Percentiles rank a stretch among this genome's conserved stretches.
Conservation (phyloP, 1,284 basidiomycete genomes). For the Apiotrichum brassicae region DNA sequence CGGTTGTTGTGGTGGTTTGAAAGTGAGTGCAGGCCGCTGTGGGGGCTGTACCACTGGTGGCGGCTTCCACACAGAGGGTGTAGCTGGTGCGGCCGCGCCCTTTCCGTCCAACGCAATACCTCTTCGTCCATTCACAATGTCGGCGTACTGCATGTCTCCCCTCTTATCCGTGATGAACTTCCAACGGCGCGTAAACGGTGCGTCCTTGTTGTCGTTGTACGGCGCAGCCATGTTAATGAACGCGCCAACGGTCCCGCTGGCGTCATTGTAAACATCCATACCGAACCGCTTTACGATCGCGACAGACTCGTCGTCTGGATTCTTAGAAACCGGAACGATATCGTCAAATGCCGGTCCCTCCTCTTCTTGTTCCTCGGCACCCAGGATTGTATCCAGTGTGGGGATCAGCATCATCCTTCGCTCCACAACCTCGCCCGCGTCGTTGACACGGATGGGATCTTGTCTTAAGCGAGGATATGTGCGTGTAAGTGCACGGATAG, state of each 20-base stretch:
- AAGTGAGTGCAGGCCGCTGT: background rate
- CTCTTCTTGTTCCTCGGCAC: slow-evolving; percentile 47
- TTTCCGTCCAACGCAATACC: slow-evolving; percentile 22
- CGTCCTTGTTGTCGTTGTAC: slow-evolving; percentile 60
- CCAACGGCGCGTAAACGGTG: slow-evolving; percentile 59
- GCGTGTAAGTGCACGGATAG: slow-evolving; percentile 49
- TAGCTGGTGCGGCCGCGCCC: background rate
- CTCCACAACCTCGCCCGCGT: slow-evolving; percentile 32
- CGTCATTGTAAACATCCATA: slow-evolving; percentile 40
- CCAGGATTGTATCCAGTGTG: slow-evolving; percentile 44
- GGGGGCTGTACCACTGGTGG: background rate
- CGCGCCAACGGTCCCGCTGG: slow-evolving; percentile 31
- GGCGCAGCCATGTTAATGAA: slow-evolving; percentile 58
- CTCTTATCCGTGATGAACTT: slow-evolving; percentile 70
- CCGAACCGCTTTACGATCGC: slow-evolving; percentile 35
- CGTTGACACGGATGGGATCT: slow-evolving; percentile 34
- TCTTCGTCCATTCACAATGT: slow-evolving; percentile 72
- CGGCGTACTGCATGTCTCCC: slow-evolving; percentile 56
- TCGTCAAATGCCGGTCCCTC: slow-evolving; percentile 43
- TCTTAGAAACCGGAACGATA: slow-evolving; percentile 25
- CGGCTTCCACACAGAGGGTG: background rate
- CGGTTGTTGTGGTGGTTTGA: too few relatives aligned
- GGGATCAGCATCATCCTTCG: slow-evolving; percentile 31
- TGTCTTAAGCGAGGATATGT: slow-evolving; percentile 47
- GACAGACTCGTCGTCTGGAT: slow-evolving; percentile 26